Evolutionary conservation across 306 rosid genomes (phyloP), one percentile per base, ranked within the genome.

Genomic region (Quercus rubra): DNA sequence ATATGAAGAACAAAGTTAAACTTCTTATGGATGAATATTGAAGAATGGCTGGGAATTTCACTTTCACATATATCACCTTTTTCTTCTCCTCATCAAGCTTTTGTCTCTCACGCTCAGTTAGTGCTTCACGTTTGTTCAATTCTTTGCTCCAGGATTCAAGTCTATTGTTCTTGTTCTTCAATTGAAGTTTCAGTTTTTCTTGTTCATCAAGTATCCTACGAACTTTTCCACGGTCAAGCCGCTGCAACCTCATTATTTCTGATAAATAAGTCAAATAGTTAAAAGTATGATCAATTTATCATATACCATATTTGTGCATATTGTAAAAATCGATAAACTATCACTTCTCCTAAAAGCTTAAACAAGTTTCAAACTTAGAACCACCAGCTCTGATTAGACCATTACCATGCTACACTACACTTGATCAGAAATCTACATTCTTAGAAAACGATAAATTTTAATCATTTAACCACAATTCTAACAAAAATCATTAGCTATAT

Each of bases 121-220:
- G 74, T 68, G 87, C 94, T 88, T 95, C 98, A 2, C 97, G 92
- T 76, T 90, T 93, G 90, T 93, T 90, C 64, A 95, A 78, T 79
- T 91, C 91, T 79, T 90, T 93, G 80, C 91, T 93, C 98, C 99
- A 86, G 51, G 87, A 67, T 83, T 95, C 97, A 80, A 95, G 95
- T 83, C 87, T 90, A 85, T 82, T 83, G 79, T 83, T 93, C 79
- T 95, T 95, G 6, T 66, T 66, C 78, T 95, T 96, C 90, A 95
- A 86, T 28, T 93, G 98, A 74, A 74, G 35, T 51, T 88, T 92
- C 85, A 95, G 61, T 46, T 87, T 93, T 57, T 93, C 96, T 80
- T 93, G 98, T 77, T 93, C 99, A 5, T 86, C 97, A 64, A 95
- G 80, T 55, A 93, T 87, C 86, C 89, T 88, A 41, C 71, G 79